Conservation (phyloP, 1,284 basidiomycete genomes). For the Fistulina hepatica region DNA sequence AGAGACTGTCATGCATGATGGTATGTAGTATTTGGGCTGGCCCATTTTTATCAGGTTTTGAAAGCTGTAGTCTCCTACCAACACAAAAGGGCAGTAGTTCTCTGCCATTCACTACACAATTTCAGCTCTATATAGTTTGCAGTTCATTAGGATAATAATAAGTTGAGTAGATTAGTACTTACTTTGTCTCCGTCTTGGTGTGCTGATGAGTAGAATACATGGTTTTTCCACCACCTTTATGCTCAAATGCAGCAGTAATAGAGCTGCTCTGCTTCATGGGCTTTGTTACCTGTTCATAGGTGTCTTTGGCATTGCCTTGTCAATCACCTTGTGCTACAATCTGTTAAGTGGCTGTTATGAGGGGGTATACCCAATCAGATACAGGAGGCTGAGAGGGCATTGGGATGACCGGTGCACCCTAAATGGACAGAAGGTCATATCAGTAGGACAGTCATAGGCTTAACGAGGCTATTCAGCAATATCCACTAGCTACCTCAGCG, state of each 20-base stretch:
- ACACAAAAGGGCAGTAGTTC: constrained; percentile 15
- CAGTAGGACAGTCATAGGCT: too few relatives aligned
- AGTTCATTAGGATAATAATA: background rate
- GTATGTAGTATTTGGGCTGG: constrained; percentile 16
- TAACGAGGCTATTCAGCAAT: too few relatives aligned
- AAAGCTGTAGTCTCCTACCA: constrained; percentile 17
- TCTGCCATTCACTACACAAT: constrained; percentile 23
- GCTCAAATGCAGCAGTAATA: constrained; percentile 19
- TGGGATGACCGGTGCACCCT: too few relatives aligned
- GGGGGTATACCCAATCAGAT: too few relatives aligned
- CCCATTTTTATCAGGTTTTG: constrained; percentile 19
- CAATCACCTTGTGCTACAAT: too few relatives aligned
- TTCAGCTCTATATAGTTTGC: constrained; percentile 15
- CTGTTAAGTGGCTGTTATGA: too few relatives aligned
- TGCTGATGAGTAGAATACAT: constrained; percentile 19
- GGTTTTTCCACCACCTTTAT: constrained; percentile 17
- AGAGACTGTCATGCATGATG: constrained; percentile 17
- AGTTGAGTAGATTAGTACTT: background rate
- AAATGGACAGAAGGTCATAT: too few relatives aligned
- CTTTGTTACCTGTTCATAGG: constrained; percentile 10
- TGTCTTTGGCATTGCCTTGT: constrained; percentile 9
- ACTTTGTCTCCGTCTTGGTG: constrained; percentile 16
- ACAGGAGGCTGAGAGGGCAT: too few relatives aligned
- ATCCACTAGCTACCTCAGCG: too few relatives aligned
- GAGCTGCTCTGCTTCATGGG: constrained; percentile 10